Evolutionary conservation across 2,329 filamentous ascomycete species (phyloP), one percentile per base, ranked within the genome.

Genomic region (Penicillium sp.): DNA sequence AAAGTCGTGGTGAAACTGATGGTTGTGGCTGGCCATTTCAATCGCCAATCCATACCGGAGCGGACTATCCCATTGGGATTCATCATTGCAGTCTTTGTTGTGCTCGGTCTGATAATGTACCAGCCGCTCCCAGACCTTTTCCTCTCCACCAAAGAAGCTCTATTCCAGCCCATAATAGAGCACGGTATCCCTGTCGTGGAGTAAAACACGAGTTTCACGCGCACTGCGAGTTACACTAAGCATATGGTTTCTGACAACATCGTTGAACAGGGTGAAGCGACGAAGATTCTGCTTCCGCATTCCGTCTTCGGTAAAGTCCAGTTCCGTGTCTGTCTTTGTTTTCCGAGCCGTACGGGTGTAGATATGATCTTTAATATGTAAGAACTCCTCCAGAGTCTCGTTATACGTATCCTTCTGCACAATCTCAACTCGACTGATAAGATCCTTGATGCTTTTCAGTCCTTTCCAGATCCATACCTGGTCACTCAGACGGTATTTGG

Each of bases 401-500:
- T 51, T 35, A 22, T 44, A 48, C 20, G 41, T 46, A 35, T 51
- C 38, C 10, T 16, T 40, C 20, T 46, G 41, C 39, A 11, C 42
- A 5, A 38, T 35, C 33, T 56, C 40, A n/a, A 54, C 46, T 20
- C 38, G 46, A 24, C 45, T 11, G 40, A 55, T 56, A 24, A 58
- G 16, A 11, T 56, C 40, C 35, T 58, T 44, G 18, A 58, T 50
- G 13, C 43, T 40, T 11, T 48, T 30, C 25, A 56, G 36, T 6
- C 53, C 53, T 43, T 50, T 58, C 56, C 56, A 58, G n/a, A 58
- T 58, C 56, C 56, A 58, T 2, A 54, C 48, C 31, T 58, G 56
- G 33, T 58, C 53, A 11, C 56, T 56, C 1, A 58, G 42, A 22
- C 56, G 56, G 47, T 58, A 58, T n/a, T 36, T 20, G 5, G 53